Base-by-base conservation (phyloP, 2,329 filamentous ascomycete genomes). In the Fusarium sp. region DNA sequence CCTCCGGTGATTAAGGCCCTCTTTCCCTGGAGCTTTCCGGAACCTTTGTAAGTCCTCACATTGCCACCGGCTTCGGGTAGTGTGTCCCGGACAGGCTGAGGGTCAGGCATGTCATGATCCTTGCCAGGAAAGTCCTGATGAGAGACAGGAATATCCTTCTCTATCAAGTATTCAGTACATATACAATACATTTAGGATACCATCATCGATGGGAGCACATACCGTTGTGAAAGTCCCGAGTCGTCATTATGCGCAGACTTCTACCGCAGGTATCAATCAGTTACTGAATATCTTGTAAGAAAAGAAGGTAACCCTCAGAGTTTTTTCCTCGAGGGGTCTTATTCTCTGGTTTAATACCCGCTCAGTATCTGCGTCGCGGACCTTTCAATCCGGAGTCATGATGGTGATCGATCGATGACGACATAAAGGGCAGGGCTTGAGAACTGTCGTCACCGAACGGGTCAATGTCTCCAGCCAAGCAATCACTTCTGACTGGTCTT, bases 1-100 rank as follows among this genome's bases (percentile, higher is more conserved):
- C 92, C 92, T 14, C 92, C 92, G 0, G 92, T 95, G 74, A 96
- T 95, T 62, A 96, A 79, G 7, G 92, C 91, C 64, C 88, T 91
- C 79, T 90, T 92, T 67, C 89, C 91, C 73, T 87, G 80, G 6
- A 96, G 86, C 81, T 96, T 96, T 53, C 88, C 89, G 1, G 92
- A 90, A 4, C 91, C 87, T 76, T 89, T 89, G 81, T 96, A 95
- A 51, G 85, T 85, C 73, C 91, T 87, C 72, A 87, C 89, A 11
- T 88, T 87, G 36, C 90, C 90, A 63, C 91, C 87, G 16, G 86
- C 84, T 5, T 87, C 89, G 0, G 92, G 92, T 2, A 94, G 79
- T 63, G 90, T 82, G 60, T 90, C 87, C 61, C 86, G 87, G 46
- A 86, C 81, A 1, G 91, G 89, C 60, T 86, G 63, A 8, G 76